phyloP scores from a whole-genome alignment of 139 green algal genomes.

The Chlorella ohadii region DNA sequence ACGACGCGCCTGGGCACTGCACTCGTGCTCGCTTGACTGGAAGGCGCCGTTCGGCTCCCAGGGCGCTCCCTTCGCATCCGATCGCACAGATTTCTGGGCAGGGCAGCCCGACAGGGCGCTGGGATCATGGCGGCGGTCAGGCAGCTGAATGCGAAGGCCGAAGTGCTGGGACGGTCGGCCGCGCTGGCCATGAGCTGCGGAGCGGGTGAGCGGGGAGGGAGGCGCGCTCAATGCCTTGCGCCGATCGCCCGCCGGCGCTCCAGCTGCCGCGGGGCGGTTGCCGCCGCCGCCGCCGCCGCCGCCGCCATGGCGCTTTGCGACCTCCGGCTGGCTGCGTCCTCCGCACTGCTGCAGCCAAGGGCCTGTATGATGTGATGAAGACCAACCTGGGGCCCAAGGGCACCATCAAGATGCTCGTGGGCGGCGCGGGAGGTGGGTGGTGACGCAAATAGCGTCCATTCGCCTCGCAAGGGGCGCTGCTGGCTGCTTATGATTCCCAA shows the following conservation, averaged over 20 bases:
- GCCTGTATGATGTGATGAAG: slow-evolving; percentile 98
- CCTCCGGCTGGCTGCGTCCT: neutral
- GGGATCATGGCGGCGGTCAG: slow-evolving; percentile 79
- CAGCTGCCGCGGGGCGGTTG: neutral
- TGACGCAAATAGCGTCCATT: neutral
- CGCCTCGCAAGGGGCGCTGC: no score
- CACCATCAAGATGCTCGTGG: slow-evolving; percentile 99
- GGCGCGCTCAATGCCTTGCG: neutral
- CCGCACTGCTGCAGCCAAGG: slow-evolving; percentile 76
- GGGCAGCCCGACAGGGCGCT: no score
- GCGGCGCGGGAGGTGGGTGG: slow-evolving; percentile 82
- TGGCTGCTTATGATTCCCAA: no score
- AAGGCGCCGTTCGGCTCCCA: no score
- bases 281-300: neutral
- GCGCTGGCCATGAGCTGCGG: slow-evolving; percentile 99
- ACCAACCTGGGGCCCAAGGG: slow-evolving; percentile 97
- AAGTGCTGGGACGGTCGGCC: slow-evolving; percentile 87
- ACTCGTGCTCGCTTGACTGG: no score
- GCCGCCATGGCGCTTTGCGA: no score
- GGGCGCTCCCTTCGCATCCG: no score
- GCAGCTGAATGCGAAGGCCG: slow-evolving; percentile 94
- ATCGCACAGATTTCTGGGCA: no score
- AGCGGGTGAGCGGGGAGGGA: slow-evolving; percentile 48
- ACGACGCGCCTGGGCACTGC: no score
- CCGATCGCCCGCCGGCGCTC: neutral